Evolutionary conservation across 2,329 filamentous ascomycete species (phyloP), one percentile per base, ranked within the genome.

Genomic region (Aspergillus uvarum): DNA sequence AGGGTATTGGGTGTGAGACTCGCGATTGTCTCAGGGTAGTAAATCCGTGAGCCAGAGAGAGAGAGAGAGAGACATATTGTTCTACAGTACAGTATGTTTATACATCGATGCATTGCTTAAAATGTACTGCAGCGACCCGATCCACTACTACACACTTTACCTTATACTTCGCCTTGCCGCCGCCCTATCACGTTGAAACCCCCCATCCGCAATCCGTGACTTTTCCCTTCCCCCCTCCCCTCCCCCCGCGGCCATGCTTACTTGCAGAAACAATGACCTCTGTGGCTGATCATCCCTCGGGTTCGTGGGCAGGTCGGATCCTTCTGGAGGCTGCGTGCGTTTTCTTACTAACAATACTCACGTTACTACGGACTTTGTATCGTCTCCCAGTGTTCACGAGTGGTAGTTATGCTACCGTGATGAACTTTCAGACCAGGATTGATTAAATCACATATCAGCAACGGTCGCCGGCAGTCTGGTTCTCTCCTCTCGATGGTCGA

Each of bases 261-360:
- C 16, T 44, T 55, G 53, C 53, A 55, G 42, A 32, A 35, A 55
- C 19, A 44, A 48, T 55, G 53, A 55, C 42, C 53, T 55, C 42
- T 32, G 53, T 55, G 53, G 53, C 42, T 55, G 53, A 47, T 21
- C 6, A 42, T 47, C 6, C n/a, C 38, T 44, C 19, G 44, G 42
- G 44, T 31, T 55, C 32, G 42, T 31, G 21, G 22, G 53, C 53
- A 48, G 47, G 26, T 12, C 26, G 42, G 24, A 21, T 16, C 16
- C 42, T 12, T n/a, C 21, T 54, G 16, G 51, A 21, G 38, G 16
- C 16, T 44, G 5, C 14, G 6, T 16, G 38, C n/a, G 5, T 19
- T 6, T 6, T 44, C 12, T 35, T 16, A 35, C 32, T 35, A 12
- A 35, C 2, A 35, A 16, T 29, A 10, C 26, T 29, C 7, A 7